Percentiles rank a stretch among this genome's conserved stretches.
These are phyloP conservation scores for Astrocystis sublimbata DNA, from an alignment of 495 filamentous ascomycete species.

Conservation along the genomic window DNA sequence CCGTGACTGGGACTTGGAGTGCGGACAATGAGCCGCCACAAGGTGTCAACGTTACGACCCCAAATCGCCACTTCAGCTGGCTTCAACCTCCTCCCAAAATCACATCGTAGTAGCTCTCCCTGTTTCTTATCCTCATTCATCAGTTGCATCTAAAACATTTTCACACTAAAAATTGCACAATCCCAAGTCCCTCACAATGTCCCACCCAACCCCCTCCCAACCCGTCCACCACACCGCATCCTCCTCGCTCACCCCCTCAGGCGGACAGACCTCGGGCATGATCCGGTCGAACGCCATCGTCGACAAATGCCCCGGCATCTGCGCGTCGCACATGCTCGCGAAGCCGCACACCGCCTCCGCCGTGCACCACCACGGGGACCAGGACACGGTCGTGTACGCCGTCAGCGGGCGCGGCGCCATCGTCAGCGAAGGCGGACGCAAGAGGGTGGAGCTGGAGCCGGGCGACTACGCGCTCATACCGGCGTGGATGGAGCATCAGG, in stretches of 20 bases:
- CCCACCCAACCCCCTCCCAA: constrained; percentile 28
- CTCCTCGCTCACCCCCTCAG: constrained; percentile 23
- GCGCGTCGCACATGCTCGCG: constrained; percentile 54
- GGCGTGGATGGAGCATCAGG: constrained; percentile 57
- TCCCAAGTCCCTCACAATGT: constrained; percentile 14
- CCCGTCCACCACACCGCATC: constrained; percentile 33
- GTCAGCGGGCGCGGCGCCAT: constrained; percentile 49
- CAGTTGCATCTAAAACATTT: too few relatives aligned
- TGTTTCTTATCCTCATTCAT: too few relatives aligned
- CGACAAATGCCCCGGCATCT: constrained; percentile 49
- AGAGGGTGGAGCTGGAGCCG: constrained; percentile 47
- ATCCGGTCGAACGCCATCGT: constrained; percentile 54
- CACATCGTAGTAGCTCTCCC: too few relatives aligned
- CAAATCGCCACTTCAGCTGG: constrained; percentile 10
- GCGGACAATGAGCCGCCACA: background rate
- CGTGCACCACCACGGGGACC: constrained; percentile 55
- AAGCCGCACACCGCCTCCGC: constrained; percentile 53
- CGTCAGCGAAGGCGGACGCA: constrained; percentile 36
- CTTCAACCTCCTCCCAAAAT: too few relatives aligned
- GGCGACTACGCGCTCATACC: constrained; percentile 60
- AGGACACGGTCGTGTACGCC: constrained; percentile 59
- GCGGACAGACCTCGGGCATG: constrained; percentile 57
- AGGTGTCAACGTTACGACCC: background rate
- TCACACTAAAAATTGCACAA: too few relatives aligned
- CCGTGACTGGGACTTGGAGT: too few relatives aligned